These are phyloP conservation scores for Sonneratia alba DNA, from an alignment of 345 rosid genomes.

Conservation along the genomic window DNA sequence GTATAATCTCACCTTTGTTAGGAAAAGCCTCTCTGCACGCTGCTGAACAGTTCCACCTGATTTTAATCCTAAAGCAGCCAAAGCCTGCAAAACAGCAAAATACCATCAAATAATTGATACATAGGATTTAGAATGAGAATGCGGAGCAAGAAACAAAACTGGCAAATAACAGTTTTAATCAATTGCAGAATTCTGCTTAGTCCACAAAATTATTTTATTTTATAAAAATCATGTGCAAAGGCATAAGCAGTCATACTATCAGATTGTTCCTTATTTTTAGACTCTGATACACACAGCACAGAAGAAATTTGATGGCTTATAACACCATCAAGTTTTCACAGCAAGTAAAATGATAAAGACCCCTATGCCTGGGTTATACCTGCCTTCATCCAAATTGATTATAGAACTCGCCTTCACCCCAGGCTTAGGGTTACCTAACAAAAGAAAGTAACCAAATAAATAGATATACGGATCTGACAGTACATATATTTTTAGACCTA, in stretches of 20 bases:
- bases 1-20: conserved; percentile 53
- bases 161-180: not conserved
- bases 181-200: not conserved
- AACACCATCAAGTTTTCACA: conserved; percentile 6
- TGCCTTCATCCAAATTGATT: conserved; percentile 19
- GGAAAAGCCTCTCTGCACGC: conserved; percentile 94
- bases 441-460: conserved; percentile 19
- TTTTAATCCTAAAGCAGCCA: conserved; percentile 83
- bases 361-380: conserved; percentile 22
- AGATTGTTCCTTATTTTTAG: not conserved
- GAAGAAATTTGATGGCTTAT: not conserved
- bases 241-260: not conserved
- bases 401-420: conserved; percentile 18
- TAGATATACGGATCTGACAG: conserved; percentile 12
- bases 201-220: not conserved
- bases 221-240: not conserved
- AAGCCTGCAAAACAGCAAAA: conserved; percentile 38
- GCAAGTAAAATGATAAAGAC: conserved; percentile 7
- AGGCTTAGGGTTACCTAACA: conserved; percentile 22
- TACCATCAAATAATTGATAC: conserved; percentile 6
- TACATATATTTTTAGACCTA: not conserved
- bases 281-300: not conserved
- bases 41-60: conserved; percentile 86
- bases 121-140: not conserved
- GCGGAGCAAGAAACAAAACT: not conserved